Evolutionary conservation across 352 stramenopile species (phyloP).

Genomic region (Pythium periplocum): DNA sequence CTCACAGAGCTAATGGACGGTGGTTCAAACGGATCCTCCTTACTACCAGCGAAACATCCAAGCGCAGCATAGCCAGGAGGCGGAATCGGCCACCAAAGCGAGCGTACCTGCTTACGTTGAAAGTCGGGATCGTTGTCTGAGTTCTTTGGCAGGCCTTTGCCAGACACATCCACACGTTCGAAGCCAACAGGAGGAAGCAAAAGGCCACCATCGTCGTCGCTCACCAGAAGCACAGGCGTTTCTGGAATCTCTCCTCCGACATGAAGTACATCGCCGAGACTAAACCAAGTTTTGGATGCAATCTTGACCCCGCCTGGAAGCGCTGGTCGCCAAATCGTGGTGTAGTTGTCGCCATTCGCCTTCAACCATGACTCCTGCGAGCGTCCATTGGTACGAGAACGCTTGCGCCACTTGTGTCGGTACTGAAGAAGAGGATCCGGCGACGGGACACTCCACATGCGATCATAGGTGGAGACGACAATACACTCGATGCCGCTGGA

Average conservation of each 20-base stretch:
- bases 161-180: conserved; percentile 77
- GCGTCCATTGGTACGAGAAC: conserved; percentile 8
- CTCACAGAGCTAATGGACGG: conserved; percentile 42
- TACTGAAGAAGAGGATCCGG: conserved; percentile 73
- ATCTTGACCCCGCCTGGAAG: conserved; percentile 38
- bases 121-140: conserved; percentile 69
- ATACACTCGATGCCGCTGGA: conserved; percentile 68
- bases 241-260: conserved; percentile 54
- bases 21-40: conserved; percentile 73
- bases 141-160: conserved; percentile 75
- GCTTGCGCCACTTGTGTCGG: conserved; percentile 78
- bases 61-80: conserved; percentile 71
- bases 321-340: conserved; percentile 72
- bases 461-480: conserved; percentile 72
- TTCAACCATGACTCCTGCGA: conserved; percentile 28
- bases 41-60: conserved; percentile 72
- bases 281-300: conserved; percentile 47
- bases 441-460: conserved; percentile 77
- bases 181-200: conserved; percentile 64
- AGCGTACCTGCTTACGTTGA: conserved; percentile 79
- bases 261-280: conserved; percentile 65
- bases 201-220: conserved; percentile 41
- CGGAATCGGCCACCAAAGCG: conserved; percentile 79
- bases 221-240: conserved; percentile 50
- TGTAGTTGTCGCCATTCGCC: conserved; percentile 37